Conservation (phyloP, 2,329 filamentous ascomycete genomes). For the Aulographum hederae region DNA sequence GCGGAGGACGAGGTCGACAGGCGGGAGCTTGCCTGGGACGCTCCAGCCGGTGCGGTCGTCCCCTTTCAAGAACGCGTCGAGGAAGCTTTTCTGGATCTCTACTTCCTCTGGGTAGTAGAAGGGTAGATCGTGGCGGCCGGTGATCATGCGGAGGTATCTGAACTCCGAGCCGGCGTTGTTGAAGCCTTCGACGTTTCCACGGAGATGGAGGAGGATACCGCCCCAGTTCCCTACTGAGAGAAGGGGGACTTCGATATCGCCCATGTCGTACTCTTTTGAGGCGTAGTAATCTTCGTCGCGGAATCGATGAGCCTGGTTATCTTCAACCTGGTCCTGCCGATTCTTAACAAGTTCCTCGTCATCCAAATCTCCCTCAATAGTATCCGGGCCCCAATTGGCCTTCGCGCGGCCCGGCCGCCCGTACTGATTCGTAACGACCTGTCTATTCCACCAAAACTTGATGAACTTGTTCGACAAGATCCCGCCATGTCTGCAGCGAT, state of each 20-base stretch:
- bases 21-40: constrained; percentile 35
- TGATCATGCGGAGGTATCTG: constrained; percentile 54
- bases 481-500: constrained; percentile 21
- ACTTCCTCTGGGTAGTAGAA: constrained; percentile 57
- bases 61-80: constrained; percentile 53
- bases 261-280: constrained; percentile 44
- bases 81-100: constrained; percentile 46
- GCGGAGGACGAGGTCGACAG: constrained; percentile 41
- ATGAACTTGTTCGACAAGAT: constrained; percentile 18
- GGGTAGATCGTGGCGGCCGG: constrained; percentile 50
- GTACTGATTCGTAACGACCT: constrained; percentile 9
- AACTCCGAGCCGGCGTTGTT: constrained; percentile 42
- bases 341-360: constrained; percentile 18
- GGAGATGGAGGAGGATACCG: constrained; percentile 48
- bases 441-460: constrained; percentile 10
- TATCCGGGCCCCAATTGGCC: constrained; percentile 14
- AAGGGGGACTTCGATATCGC: constrained; percentile 48
- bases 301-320: constrained; percentile 33
- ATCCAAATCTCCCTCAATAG: constrained; percentile 20
- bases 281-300: constrained; percentile 46
- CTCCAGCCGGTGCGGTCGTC: constrained; percentile 46
- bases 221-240: constrained; percentile 55
- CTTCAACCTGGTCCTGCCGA: constrained; percentile 17
- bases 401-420: constrained; percentile 6
- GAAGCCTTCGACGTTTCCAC: constrained; percentile 51